Evolutionary conservation across 768 basidiomycete genomes (phyloP), one percentile per base, ranked within the genome.

Genomic region (Auricularia sp.): DNA sequence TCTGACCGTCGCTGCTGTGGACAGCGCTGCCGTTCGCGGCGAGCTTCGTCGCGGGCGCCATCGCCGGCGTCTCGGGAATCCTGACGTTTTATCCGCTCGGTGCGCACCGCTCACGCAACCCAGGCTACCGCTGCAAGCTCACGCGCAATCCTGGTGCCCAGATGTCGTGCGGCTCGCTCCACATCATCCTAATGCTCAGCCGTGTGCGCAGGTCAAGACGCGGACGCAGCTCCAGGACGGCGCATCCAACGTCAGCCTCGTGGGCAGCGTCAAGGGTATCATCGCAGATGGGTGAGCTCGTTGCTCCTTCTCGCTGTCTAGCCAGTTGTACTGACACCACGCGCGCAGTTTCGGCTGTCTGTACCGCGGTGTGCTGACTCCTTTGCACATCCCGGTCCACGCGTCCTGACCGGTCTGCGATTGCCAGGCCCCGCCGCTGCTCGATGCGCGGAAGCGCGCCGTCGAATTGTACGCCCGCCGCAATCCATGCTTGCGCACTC

Each of bases 401-500:
- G 24, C 24, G 24, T 24, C 24, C 24, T 24, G 24, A 24, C 24
- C 24, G 24, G 24, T 24, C 24, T 24, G 24, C 24, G n/a, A n/a
- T 36, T 29, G 44, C 54, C 62, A 90, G 89, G 97, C 69, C 86
- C 98, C 66, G 88, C 94, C n/a, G 94, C 97, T 98, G 71, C 79
- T 99, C 58, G 97, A 99, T 76, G 97, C 97, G 14, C 97, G 97
- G 1, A 99, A 99, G 79, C 88, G 97, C 77, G 97, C 97, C 16
- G 91, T 94, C 61, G 98, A 98, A 83, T 91, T 91, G 89, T 90
- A 68, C 67, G 85, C 78, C 21, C 37, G 35, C n/a, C 42, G 54
- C n/a, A n/a, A n/a, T n/a, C n/a, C 54, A 21, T 63, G 63, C 70
- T n/a, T 61, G 37, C 61, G 65, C 18, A 35, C 54, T 42, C 65